Evolutionary conservation across 345 rosid genomes (phyloP).

Genomic region (Gossypium stocksii): DNA sequence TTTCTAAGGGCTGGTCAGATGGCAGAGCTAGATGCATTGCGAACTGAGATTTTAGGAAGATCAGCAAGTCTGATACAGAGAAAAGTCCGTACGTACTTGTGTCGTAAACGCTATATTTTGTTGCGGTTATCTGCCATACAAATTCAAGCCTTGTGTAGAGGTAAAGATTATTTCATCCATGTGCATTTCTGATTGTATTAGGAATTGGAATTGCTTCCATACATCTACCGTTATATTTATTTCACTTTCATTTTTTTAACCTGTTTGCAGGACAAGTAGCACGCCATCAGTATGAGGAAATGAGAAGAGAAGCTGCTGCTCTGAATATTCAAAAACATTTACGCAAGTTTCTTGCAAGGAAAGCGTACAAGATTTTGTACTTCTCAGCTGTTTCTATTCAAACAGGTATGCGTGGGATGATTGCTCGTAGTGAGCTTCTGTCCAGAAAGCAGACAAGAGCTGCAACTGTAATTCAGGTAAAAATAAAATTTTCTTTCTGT

Average conservation of each 20-base stretch:
- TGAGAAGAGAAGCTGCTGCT: conserved; percentile 76
- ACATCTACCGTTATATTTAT: neutral
- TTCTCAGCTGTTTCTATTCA: conserved; percentile 64
- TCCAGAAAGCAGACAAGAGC: conserved; percentile 58
- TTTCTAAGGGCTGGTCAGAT: conserved; percentile 98
- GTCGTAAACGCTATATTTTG: conserved; percentile 46
- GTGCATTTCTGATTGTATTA: conserved; percentile 9
- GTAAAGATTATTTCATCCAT: conserved; percentile 33
- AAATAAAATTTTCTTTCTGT: conserved; percentile 15
- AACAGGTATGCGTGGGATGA: conserved; percentile 70
- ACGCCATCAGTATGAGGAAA: conserved; percentile 44
- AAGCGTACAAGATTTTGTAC: conserved; percentile 44
- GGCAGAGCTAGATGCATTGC: conserved; percentile 88
- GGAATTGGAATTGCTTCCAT: conserved; percentile 2
- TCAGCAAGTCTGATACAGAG: conserved; percentile 83
- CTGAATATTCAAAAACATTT: conserved; percentile 61
- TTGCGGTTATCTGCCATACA: conserved; percentile 49
- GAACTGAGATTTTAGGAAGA: conserved; percentile 70
- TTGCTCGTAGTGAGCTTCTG: conserved; percentile 59
- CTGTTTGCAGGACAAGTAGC: conserved; percentile 58
- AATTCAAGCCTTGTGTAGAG: conserved; percentile 82
- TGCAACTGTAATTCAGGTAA: conserved; percentile 73
- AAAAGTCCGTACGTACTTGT: conserved; percentile 53
- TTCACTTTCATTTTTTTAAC: conserved; percentile 14
- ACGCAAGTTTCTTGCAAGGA: conserved; percentile 59